phyloP scores from a whole-genome alignment of 805 yeast species.

The Teunomyces pallodes region DNA sequence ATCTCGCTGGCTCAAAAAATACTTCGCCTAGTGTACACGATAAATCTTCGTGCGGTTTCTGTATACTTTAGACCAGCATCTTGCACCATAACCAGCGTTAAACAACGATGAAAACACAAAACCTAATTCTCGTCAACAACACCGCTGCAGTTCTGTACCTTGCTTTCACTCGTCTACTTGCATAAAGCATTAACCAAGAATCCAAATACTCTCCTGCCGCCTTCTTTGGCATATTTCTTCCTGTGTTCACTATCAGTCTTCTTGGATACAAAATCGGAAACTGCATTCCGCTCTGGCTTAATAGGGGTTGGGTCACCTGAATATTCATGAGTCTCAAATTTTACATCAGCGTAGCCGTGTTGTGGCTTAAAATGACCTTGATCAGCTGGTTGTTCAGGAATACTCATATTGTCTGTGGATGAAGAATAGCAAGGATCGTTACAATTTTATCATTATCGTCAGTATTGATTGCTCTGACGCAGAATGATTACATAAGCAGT shows the following conservation, averaged over 20 bases:
- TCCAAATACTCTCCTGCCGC: slow-evolving; percentile 10
- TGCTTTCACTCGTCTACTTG: background rate
- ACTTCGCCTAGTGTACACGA: background rate
- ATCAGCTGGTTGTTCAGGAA: slow-evolving; percentile 31
- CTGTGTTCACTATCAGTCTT: slow-evolving; percentile 27
- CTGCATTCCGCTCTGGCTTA: slow-evolving; percentile 19
- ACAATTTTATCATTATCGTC: background rate
- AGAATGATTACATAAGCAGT: background rate
- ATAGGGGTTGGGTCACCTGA: slow-evolving; percentile 34
- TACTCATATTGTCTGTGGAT: slow-evolving; percentile 7
- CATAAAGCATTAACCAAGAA: slow-evolving; percentile 3
- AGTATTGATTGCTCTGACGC: background rate
- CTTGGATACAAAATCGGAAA: slow-evolving; percentile 23
- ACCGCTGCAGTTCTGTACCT: background rate
- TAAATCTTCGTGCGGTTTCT: background rate
- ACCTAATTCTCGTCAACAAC: background rate
- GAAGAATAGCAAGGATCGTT: background rate
- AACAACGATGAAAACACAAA: background rate
- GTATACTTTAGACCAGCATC: background rate
- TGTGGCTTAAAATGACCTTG: slow-evolving; percentile 27
- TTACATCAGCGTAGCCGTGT: slow-evolving; percentile 30
- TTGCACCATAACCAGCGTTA: background rate
- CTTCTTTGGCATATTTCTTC: slow-evolving; percentile 33
- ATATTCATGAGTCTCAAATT: slow-evolving; percentile 30
- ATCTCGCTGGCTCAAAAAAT: background rate